phyloP scores from a whole-genome alignment of 345 rosid genomes.

The Acer negundo region DNA sequence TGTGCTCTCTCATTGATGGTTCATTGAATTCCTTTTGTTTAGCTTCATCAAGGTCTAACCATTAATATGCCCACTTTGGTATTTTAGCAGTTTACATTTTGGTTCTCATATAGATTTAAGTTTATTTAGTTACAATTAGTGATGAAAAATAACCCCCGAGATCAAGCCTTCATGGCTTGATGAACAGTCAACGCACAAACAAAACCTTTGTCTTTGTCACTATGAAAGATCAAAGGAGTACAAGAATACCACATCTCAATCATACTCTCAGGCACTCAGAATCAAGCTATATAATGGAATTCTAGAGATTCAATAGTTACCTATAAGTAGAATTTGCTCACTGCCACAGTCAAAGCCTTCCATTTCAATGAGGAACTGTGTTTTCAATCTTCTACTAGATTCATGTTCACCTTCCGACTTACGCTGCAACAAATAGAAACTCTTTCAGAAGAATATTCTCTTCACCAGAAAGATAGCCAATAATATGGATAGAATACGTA shows the following conservation, averaged over 20 bases:
- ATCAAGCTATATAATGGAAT: not conserved
- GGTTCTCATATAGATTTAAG: not conserved
- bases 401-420: conserved; percentile 99
- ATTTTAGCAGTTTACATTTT: not conserved
- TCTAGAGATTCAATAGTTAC: conserved; percentile 37
- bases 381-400: conserved; percentile 92
- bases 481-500: conserved; percentile 1
- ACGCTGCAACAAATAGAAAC: conserved; percentile 60
- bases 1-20: not conserved
- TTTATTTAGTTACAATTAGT: not conserved
- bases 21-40: too few relatives aligned
- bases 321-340: conserved; percentile 95
- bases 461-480: not conserved
- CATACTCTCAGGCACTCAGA: not conserved
- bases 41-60: not conserved
- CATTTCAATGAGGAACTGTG: conserved; percentile 96
- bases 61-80: not conserved
- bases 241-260: not conserved
- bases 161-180: not conserved
- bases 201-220: not conserved
- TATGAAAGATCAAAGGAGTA: not conserved
- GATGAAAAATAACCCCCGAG: not conserved
- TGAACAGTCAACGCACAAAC: not conserved
- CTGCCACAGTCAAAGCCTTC: conserved; percentile 89
- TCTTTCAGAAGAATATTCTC: conserved; percentile 18